Evolutionary conservation across 2,329 filamentous ascomycete species (phyloP).

Genomic region (Diaporthe humulicola): DNA sequence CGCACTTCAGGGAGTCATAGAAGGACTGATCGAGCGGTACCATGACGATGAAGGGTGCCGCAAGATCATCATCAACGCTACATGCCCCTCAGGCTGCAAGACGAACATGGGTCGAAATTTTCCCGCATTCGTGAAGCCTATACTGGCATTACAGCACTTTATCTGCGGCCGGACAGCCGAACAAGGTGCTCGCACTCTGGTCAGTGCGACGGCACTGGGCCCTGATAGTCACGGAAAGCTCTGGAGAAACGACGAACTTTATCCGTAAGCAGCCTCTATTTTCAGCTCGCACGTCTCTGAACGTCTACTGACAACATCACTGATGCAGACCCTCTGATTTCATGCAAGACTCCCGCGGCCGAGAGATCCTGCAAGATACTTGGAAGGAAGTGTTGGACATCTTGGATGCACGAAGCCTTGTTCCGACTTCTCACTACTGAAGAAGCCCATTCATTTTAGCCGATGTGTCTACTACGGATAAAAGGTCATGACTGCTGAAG

Average conservation of each 20-base stretch:
- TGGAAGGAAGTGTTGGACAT: constrained; percentile 28
- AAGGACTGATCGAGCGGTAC: constrained; percentile 51
- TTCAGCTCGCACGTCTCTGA: not conserved
- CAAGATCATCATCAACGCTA: constrained; percentile 57
- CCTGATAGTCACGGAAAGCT: constrained; percentile 57
- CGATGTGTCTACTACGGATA: too few relatives aligned
- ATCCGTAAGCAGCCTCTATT: constrained; percentile 46
- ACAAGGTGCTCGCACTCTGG: constrained; percentile 57
- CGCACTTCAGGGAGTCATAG: constrained; percentile 53
- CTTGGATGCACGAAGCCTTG: too few relatives aligned
- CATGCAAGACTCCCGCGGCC: constrained; percentile 12
- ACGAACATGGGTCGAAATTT: constrained; percentile 57
- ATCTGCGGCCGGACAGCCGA: constrained; percentile 56
- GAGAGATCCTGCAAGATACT: constrained; percentile 24
- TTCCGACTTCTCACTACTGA: too few relatives aligned
- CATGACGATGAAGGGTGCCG: constrained; percentile 39
- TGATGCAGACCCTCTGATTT: constrained; percentile 7
- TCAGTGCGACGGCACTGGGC: constrained; percentile 56
- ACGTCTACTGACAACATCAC: not conserved
- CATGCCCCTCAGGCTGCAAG: constrained; percentile 58
- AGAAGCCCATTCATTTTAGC: too few relatives aligned
- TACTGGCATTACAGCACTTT: constrained; percentile 46
- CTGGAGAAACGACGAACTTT: constrained; percentile 55
- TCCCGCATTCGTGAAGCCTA: constrained; percentile 37
- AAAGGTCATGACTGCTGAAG: too few relatives aligned